Conservation (phyloP, 495 filamentous ascomycete genomes). For the Lasiosphaeriaceae sp. region DNA sequence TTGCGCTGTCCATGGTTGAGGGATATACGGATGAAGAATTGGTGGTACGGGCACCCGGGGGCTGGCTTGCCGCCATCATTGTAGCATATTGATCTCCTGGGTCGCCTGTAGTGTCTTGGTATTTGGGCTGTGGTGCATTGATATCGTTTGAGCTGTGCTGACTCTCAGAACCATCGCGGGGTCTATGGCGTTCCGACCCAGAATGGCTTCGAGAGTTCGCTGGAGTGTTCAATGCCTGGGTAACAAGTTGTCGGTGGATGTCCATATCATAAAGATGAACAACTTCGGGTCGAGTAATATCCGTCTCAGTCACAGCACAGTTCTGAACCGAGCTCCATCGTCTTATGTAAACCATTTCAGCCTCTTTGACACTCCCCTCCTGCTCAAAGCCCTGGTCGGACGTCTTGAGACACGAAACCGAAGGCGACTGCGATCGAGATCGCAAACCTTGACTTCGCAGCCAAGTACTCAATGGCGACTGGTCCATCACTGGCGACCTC, state of each 20-base stretch:
- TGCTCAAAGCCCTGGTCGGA: constrained; percentile 13
- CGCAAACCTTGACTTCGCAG: constrained; percentile 37
- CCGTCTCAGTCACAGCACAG: constrained; percentile 9
- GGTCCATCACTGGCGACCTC: constrained; percentile 10
- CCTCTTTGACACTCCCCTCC: constrained; percentile 21
- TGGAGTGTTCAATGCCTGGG: constrained; percentile 18
- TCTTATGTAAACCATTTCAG: constrained; percentile 23
- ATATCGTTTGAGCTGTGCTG: not conserved
- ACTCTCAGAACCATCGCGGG: not conserved
- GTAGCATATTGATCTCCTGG: not conserved
- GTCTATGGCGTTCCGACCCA: constrained; percentile 2
- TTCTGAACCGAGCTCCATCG: constrained; percentile 21
- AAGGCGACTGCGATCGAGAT: constrained; percentile 25
- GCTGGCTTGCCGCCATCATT: not conserved
- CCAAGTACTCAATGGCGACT: constrained; percentile 40
- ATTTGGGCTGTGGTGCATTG: not conserved
- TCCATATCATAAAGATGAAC: constrained; percentile 28
- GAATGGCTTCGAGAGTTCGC: constrained; percentile 13
- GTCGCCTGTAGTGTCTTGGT: not conserved
- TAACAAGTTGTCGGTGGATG: constrained; percentile 21
- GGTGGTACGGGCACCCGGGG: not conserved
- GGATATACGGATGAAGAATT: constrained; percentile 24
- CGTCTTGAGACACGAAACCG: constrained; percentile 1
- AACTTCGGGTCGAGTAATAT: constrained; percentile 20
- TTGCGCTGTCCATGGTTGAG: constrained; percentile 13